A percentile compares a stretch with the other conserved stretches of the same genome.
phyloP scores from a whole-genome alignment of 345 rosid genomes.

The Turnera subulata region DNA sequence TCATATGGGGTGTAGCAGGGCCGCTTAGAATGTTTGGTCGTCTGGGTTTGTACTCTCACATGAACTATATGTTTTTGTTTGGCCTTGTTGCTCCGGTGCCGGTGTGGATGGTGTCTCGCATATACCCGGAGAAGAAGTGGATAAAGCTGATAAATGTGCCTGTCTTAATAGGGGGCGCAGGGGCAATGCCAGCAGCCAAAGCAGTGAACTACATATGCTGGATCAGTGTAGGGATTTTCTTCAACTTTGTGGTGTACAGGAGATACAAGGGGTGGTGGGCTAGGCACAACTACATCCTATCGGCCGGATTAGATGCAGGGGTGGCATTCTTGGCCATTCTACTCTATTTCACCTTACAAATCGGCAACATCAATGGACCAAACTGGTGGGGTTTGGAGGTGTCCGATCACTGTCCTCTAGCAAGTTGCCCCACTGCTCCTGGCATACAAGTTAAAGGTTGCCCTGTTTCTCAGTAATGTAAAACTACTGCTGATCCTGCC shows the following conservation, averaged over 20 bases:
- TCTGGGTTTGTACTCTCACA: constrained; percentile 44
- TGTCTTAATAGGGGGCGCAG: constrained; percentile 41
- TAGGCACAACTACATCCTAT: constrained; percentile 57
- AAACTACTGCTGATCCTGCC: too few species aligned
- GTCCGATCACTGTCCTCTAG: constrained; percentile 58
- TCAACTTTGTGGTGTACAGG: constrained; percentile 60
- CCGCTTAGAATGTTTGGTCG: constrained; percentile 67
- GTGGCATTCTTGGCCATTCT: constrained; percentile 61
- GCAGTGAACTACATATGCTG: constrained; percentile 59
- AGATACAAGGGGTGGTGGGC: constrained; percentile 73
- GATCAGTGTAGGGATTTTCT: constrained; percentile 59
- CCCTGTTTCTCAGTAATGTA: too few species aligned
- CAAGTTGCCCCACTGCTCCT: constrained; percentile 59
- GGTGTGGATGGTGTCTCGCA: constrained; percentile 47
- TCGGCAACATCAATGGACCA: constrained; percentile 46
- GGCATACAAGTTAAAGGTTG: constrained; percentile 53
- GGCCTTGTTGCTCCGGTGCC: constrained; percentile 72
- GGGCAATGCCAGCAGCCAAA: constrained; percentile 54
- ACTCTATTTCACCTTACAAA: constrained; percentile 56
- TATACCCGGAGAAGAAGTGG: constrained; percentile 69
- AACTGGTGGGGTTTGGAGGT: constrained; percentile 64
- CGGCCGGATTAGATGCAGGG: constrained; percentile 83
- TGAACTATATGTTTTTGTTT: constrained; percentile 82
- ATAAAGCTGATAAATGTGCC: constrained; percentile 56
- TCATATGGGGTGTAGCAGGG: constrained; percentile 90